Evolutionary conservation across 352 stramenopile species (phyloP).

Genomic region (Peronospora destructor): DNA sequence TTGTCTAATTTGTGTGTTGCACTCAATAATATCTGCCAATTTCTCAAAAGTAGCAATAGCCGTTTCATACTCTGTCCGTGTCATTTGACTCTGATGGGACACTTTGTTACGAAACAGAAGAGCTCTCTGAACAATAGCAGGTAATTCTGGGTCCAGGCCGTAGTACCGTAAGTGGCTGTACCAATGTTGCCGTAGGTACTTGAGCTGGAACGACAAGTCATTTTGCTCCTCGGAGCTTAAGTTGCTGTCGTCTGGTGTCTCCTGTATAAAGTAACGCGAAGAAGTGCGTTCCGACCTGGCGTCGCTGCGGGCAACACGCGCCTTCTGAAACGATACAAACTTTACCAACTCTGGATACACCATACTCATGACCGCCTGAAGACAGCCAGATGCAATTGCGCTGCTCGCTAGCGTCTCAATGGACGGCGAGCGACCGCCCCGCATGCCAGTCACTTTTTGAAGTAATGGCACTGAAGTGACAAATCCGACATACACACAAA

Average conservation of each 20-base stretch:
- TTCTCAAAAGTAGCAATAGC: conserved; percentile 33
- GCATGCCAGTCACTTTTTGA: too few species aligned
- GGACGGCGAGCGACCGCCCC: conserved; percentile 1
- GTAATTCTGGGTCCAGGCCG: conserved; percentile 22
- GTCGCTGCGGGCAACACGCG: conserved; percentile 25
- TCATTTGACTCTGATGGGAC: conserved; percentile 30
- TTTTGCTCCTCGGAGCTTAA: conserved; percentile 19
- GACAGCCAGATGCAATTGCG: conserved; percentile 30
- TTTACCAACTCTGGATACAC: conserved; percentile 31
- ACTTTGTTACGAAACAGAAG: conserved; percentile 35
- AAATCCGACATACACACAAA: too few species aligned
- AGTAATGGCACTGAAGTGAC: too few species aligned
- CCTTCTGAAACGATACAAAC: conserved; percentile 31
- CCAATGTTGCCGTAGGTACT: conserved; percentile 36
- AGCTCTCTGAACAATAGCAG: conserved; percentile 24
- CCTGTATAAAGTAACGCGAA: conserved; percentile 6
- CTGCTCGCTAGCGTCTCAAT: conserved; percentile 24
- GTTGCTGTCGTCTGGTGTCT: not conserved
- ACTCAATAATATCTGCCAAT: conserved; percentile 33
- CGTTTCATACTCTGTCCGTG: conserved; percentile 22
- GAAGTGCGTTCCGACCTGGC: conserved; percentile 7
- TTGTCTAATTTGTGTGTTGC: conserved; percentile 20
- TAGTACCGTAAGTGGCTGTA: conserved; percentile 31
- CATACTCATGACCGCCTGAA: conserved; percentile 42
- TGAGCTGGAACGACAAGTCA: conserved; percentile 33